Base-by-base conservation (phyloP, 1,139 yeast species). In the Trichomonascaceae sp. region DNA sequence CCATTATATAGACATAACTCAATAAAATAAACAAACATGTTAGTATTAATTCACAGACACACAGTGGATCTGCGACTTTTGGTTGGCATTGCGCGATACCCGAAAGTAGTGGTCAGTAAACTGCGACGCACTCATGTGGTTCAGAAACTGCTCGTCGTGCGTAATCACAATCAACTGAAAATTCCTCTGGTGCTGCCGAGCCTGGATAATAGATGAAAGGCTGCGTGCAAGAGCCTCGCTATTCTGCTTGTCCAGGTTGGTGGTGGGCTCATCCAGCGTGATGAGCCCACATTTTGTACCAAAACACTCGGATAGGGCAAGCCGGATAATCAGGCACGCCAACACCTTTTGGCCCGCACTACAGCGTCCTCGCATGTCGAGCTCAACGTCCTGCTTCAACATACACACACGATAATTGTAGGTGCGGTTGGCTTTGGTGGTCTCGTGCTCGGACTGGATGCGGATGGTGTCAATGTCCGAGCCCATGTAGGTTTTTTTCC, bases 341-440 rank as follows among this genome's bases (percentile, higher is more conserved):
- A 92, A 62, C 2, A 92, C 97, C 52, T 85, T 84, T 56, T 92
- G 99, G 1, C 99, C 99, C 0, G 98, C 98, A 2, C 96, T 84
- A 55, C 99, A 92, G 37, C 98, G 64, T 1, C 98, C 99, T 43
- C 98, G 69, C 99, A 92, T 92, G 51, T 92, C 99, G 31, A 92
- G 62, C 54, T 89, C 98, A 1, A 76, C 79, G 36, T 81, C 92
- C 46, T 81, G 84, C 52, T 92, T 92, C 41, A 76, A 74, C 98
- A 92, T 92, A 13, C 89, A 94, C 16, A 92, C 96, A 28, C 97
- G 67, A 53, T 89, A 89, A 52, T 89, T 87, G 56, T 87, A 87
- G 1, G 93, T 72, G 36, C 89, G 62, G 29, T 55, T 48, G 0
- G 76, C 75, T 34, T 71, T 69, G 2, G 57, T 50, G 5, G 59